These are phyloP conservation scores for Quercus rubra DNA, from an alignment of 306 rosid genomes.

Conservation along the genomic window DNA sequence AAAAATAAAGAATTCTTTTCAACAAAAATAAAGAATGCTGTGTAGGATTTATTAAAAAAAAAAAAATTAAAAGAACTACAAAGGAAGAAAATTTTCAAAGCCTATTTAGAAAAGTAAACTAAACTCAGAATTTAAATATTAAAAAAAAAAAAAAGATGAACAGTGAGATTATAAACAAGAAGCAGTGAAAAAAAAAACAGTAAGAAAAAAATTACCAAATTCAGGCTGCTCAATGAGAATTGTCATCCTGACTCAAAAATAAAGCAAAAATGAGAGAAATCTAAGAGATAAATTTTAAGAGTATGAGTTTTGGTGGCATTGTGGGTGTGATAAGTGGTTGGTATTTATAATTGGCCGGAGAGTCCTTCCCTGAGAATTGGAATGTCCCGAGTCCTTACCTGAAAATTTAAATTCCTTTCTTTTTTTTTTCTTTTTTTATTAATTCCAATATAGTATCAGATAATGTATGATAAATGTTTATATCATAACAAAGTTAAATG, in stretches of 20 bases:
- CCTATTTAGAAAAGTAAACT: background rate
- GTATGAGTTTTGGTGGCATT: conserved; percentile 12
- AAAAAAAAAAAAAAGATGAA: background rate
- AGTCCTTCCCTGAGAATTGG: conserved; percentile 88
- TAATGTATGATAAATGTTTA: background rate
- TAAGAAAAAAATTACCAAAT: conserved; percentile 39
- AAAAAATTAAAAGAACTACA: background rate
- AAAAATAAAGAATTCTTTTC: background rate
- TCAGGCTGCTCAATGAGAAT: conserved; percentile 47
- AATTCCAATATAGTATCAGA: background rate
- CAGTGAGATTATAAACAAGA: background rate
- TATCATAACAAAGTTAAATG: conserved; percentile 19
- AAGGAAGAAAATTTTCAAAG: background rate
- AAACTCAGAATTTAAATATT: background rate
- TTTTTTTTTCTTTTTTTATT: background rate
- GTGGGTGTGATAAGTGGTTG: background rate
- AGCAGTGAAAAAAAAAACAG: background rate
- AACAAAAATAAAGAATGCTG: background rate
- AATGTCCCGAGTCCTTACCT: conserved; percentile 59
- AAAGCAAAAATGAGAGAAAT: background rate
- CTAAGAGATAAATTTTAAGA: background rate
- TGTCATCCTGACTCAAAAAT: conserved; percentile 44
- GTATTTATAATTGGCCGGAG: conserved; percentile 78
- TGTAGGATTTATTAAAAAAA: no score
- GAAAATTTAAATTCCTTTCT: conserved; percentile 39